Conservation (phyloP, 257 asterid genomes). For the Solanum raphanifolium region DNA sequence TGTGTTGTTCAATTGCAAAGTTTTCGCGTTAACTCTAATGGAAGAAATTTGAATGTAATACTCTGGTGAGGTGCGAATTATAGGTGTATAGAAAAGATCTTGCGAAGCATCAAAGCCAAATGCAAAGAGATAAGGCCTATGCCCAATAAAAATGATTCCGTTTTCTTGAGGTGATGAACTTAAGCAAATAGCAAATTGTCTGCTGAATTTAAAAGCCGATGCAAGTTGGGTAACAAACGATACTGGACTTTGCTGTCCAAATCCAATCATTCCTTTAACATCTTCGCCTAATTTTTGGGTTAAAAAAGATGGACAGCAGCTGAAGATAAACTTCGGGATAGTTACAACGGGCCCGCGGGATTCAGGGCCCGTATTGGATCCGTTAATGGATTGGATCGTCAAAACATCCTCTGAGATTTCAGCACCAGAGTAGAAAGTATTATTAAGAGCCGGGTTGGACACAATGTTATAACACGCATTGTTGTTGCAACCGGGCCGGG, state of each 20-base stretch:
- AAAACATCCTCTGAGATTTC: not conserved
- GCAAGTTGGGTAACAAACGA: not conserved
- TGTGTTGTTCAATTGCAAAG: not conserved
- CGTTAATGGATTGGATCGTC: not conserved
- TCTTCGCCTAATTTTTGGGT: not conserved
- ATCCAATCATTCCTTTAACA: slow-evolving; percentile 10
- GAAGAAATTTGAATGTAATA: not conserved
- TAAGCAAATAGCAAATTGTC: slow-evolving; percentile 4
- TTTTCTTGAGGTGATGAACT: not conserved
- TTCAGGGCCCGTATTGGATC: not conserved
- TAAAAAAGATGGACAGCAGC: not conserved
- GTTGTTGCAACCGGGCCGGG: not conserved
- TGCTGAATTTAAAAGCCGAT: not conserved
- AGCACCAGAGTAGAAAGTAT: not conserved
- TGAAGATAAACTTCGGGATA: not conserved
- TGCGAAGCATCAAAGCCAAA: not conserved
- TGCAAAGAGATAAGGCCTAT: not conserved
- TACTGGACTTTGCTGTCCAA: not conserved
- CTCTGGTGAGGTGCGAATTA: not conserved
- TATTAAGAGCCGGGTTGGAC: not conserved
- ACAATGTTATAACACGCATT: not conserved
- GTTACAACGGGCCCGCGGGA: not conserved
- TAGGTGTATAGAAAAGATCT: not conserved
- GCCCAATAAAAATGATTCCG: slow-evolving; percentile 2
- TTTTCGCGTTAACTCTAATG: not conserved